Conservation (phyloP, 345 rosid genomes). For the Toxicodendron radicans region DNA sequence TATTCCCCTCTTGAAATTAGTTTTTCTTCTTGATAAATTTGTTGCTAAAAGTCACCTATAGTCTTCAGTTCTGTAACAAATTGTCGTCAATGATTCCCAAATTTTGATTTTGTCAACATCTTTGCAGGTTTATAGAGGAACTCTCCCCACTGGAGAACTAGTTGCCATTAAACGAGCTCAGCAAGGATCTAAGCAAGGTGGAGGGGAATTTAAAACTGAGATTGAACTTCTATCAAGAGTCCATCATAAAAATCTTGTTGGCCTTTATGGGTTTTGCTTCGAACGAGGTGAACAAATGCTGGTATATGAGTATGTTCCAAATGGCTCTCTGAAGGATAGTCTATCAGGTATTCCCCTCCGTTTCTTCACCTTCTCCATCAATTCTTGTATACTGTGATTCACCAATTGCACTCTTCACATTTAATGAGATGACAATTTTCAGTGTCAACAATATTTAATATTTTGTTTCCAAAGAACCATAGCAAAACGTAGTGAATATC, state of each 20-base stretch:
- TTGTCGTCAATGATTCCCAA: not conserved
- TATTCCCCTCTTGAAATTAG: too few species aligned
- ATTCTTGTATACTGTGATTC: not conserved
- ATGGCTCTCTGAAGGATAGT: conserved; percentile 29
- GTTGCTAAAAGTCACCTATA: not conserved
- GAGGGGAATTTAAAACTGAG: conserved; percentile 29
- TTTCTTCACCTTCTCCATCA: not conserved
- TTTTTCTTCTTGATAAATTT: not conserved
- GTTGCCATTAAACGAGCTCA: conserved; percentile 33
- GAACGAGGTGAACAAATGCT: conserved; percentile 34
- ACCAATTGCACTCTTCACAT: too few species aligned
- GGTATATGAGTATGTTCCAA: conserved; percentile 26
- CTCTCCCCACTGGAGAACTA: conserved; percentile 24
- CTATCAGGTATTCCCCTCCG: conserved; percentile 23
- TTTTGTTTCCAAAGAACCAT: too few species aligned
- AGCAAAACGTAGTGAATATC: too few species aligned
- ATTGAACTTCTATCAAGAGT: conserved; percentile 35
- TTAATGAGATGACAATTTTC: too few species aligned
- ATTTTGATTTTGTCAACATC: too few species aligned
- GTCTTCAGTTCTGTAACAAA: not conserved
- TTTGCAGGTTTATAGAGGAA: conserved; percentile 33
- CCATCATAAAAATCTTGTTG: conserved; percentile 32
- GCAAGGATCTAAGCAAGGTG: conserved; percentile 31
- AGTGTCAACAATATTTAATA: too few species aligned
- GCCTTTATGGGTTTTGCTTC: conserved; percentile 32